These are phyloP conservation scores for Penicillium sp. DNA, from an alignment of 2,329 filamentous ascomycete species.

Conservation along the genomic window DNA sequence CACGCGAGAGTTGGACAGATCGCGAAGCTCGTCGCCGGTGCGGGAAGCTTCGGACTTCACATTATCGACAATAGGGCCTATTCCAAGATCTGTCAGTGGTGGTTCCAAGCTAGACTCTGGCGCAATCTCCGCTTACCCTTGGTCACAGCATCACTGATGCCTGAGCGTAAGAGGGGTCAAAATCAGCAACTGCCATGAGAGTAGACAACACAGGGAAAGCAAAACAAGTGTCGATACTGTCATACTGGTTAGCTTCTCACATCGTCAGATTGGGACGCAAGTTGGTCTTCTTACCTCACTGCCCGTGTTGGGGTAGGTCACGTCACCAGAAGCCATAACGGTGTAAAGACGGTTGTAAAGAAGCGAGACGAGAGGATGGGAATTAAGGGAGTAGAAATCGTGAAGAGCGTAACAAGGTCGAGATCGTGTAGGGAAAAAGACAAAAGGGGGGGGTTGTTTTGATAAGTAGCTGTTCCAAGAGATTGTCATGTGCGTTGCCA, in stretches of 20 bases:
- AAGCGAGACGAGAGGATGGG: background rate
- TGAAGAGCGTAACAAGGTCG: slow-evolving; percentile 7
- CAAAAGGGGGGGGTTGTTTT: background rate
- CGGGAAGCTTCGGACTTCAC: slow-evolving; percentile 58
- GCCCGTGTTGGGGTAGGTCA: slow-evolving; percentile 42
- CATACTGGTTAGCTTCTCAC: slow-evolving; percentile 13
- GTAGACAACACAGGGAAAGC: background rate
- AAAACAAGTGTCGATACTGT: slow-evolving; percentile 15
- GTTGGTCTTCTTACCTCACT: slow-evolving; percentile 37
- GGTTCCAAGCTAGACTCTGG: slow-evolving; percentile 2
- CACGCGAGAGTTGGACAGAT: slow-evolving; percentile 56
- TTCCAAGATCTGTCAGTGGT: slow-evolving; percentile 16
- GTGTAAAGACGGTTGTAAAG: slow-evolving; percentile 5
- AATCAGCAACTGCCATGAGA: slow-evolving; percentile 19
- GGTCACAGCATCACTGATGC: slow-evolving; percentile 27
- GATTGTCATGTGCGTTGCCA: slow-evolving; percentile 26
- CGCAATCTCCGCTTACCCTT: slow-evolving; percentile 23
- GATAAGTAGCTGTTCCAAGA: background rate
- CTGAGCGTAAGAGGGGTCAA: slow-evolving; percentile 16
- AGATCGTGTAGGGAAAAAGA: background rate
- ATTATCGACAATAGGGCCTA: slow-evolving; percentile 58
- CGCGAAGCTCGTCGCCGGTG: slow-evolving; percentile 59
- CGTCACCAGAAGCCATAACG: slow-evolving; percentile 38
- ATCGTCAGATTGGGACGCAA: background rate
- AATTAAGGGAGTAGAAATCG: slow-evolving; percentile 3